Evolutionary conservation across 352 stramenopile species (phyloP), one percentile per base, ranked within the genome.

Genomic region (Globisporangium viniferum): DNA sequence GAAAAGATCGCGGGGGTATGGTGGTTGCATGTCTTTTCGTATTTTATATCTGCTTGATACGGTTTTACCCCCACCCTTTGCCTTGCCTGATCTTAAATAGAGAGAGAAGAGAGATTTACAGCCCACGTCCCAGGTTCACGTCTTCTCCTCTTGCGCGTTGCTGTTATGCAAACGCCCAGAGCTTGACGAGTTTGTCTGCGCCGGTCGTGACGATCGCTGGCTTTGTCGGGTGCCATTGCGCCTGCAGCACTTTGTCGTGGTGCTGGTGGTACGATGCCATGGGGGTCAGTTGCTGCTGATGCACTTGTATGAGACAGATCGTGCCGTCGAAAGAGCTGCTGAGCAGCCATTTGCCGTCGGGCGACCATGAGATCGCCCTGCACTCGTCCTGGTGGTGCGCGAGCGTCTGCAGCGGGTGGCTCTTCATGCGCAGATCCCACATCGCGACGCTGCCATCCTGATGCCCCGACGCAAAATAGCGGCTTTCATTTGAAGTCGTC

Each of bases 181-280:
- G 78, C 59, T 90, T 89, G 36, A 92, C 78, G 51, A 78, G 61
- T 59, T 92, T 90, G 57, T 92, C 82, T 9, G 84, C 82, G 1
- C 82, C 78, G 3, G 78, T 82, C 0, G 84, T 88, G 22, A 89
- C 69, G n/a, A 90, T 71, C n/a, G 79, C 81, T 22, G 85, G 83
- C 36, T 73, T 61, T 6, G 64, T 79, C 7, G 84, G 73, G 56
- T 91, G 81, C 87, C 87, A 95, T 46, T 81, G 68, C 0, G 77
- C 78, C 67, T 91, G 82, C 15, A 94, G 65, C 24, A 93, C 75
- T 63, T 91, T 93, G 59, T 82, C 84, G 3, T 78, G 57, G 72
- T 92, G 79, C 58, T 87, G 82, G 33, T 80, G 73, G 61, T 81
- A 92, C 24, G 78, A 78, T 14, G 80, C 74, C 5, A 88, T 72